Evolutionary conservation across 805 yeast species (phyloP), one percentile per base, ranked within the genome.

Genomic region (Schwanniomyces pseudopolymorphus): DNA sequence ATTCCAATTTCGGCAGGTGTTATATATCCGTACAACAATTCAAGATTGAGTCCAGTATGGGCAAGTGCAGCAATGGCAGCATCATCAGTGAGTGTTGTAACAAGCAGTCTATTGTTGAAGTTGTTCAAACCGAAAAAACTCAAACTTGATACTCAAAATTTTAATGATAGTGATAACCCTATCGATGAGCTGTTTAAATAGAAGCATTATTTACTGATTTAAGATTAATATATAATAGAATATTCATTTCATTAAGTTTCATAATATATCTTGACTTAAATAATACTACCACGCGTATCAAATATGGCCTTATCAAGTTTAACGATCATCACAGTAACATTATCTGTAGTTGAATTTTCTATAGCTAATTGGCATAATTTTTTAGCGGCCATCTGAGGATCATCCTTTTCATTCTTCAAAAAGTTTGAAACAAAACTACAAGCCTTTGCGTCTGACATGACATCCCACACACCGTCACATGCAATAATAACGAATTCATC

Each of bases 391-490:
- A 67, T 66, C 38, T 81, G 76, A 0, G 94, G 85, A 55, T 84
- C 72, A 31, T 49, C 42, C 36, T 47, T 48, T 16, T 47, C 50
- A 16, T 53, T 53, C 17, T 53, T 55, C 46, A 72, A 67, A 10
- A 79, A 69, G 35, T 76, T 74, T 40, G 75, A 71, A 4, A 89
- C 84, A 54, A 85, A 64, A 46, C 84, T 84, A 47, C 94, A 87
- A 0, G 98, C 98, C 46, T 80, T 79, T 52, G 81, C 86, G 61
- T 94, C 99, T 7, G 83, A 75, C 43, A 91, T 78, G 4, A 92
- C 97, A 64, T 92, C 99, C 98, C 98, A 92, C 9, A 92, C 70
- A 0, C 99, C 99, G 66, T 92, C 99, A 64, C 98, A 94, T 0
- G 97, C 98, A 48, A 92, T 70, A 42, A 92, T 90, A 58, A 92